Evolutionary conservation across 345 rosid genomes (phyloP).

Genomic region (Eucalyptus tenuipes): DNA sequence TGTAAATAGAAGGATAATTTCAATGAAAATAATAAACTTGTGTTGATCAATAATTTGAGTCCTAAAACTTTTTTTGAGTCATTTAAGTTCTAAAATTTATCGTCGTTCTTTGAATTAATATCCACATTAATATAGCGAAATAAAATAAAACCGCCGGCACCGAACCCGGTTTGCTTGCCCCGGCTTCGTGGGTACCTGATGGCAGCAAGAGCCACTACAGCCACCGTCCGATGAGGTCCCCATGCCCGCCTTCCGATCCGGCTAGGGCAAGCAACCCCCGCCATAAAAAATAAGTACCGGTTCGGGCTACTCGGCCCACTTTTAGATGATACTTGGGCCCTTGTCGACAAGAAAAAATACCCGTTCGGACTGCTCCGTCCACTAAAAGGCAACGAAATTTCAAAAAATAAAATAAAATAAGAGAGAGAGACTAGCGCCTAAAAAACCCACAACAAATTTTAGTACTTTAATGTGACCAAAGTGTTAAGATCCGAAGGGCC

Average conservation of each 20-base stretch:
- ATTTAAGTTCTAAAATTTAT: not conserved
- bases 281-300: fast-evolving
- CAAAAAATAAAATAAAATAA: no score
- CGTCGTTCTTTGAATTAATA: fast-evolving
- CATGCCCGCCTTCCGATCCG: no score
- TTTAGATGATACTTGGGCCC: not conserved
- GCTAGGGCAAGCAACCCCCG: not conserved
- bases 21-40: fast-evolving
- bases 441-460: not conserved
- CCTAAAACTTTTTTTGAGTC: not conserved
- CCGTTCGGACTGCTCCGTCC: not conserved
- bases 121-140: fast-evolving
- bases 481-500: not conserved
- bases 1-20: not conserved
- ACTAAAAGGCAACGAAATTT: not conserved
- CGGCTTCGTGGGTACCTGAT: fast-evolving
- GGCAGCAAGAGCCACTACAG: no score
- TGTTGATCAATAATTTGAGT: not conserved
- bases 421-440: not conserved
- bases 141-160: fast-evolving
- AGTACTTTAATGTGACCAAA: not conserved
- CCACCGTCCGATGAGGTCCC: not conserved
- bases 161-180: fast-evolving
- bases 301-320: not conserved
- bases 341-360: no score